phyloP scores from a whole-genome alignment of 2,329 filamentous ascomycete species.

The Microthyrium microscopicum region DNA sequence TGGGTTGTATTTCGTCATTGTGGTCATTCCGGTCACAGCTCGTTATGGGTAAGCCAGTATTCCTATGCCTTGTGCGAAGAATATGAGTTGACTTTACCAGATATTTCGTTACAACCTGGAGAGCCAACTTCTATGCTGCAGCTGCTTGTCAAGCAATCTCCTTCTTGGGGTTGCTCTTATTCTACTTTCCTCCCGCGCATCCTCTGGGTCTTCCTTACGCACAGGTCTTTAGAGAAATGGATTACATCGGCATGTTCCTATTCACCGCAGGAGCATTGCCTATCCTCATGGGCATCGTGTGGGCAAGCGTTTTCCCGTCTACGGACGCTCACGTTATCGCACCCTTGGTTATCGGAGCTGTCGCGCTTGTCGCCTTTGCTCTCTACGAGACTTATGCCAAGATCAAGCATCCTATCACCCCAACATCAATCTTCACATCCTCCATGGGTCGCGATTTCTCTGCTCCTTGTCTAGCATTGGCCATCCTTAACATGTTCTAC shows the following conservation, averaged over 20 bases:
- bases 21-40: conserved; percentile 7
- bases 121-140: conserved; percentile 6
- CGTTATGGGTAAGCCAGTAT: conserved; percentile 7
- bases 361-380: conserved; percentile 15
- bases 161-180: conserved; percentile 6
- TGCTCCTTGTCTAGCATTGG: conserved; percentile 27
- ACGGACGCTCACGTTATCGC: conserved; percentile 16
- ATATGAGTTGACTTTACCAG: conserved; percentile 11
- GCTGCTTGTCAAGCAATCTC: conserved; percentile 3
- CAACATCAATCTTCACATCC: conserved; percentile 28
- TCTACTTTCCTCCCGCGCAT: conserved; percentile 9
- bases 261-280: conserved; percentile 16
- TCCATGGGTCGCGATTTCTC: conserved; percentile 31
- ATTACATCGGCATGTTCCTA: conserved; percentile 17
- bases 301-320: conserved; percentile 14
- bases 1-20: conserved; percentile 3
- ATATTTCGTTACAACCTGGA: conserved; percentile 1
- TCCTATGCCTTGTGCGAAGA: neutral
- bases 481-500: conserved; percentile 36
- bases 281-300: conserved; percentile 18
- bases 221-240: conserved; percentile 16
- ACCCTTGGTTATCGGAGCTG: conserved; percentile 17
- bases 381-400: conserved; percentile 17
- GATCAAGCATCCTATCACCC: conserved; percentile 22
- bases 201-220: conserved; percentile 7